These are phyloP conservation scores for Metschnikowia baotianmanensis DNA, from an alignment of 805 yeast species.

Conservation along the genomic window DNA sequence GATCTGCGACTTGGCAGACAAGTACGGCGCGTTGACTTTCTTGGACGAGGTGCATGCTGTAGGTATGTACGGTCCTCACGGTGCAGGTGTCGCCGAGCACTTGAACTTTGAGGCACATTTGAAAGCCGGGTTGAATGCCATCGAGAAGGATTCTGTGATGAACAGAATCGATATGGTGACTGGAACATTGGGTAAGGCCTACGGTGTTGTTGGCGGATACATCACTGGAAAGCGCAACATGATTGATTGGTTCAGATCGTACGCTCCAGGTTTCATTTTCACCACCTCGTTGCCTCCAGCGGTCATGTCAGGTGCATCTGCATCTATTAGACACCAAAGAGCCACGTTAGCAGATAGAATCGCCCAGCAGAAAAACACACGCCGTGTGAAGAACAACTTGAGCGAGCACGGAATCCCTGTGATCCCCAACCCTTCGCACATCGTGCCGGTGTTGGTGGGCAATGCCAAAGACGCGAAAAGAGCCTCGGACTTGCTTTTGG, in stretches of 20 bases:
- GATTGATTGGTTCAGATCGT: slow-evolving; percentile 94
- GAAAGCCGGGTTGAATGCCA: slow-evolving; percentile 52
- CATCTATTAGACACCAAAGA: slow-evolving; percentile 84
- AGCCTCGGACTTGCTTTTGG: slow-evolving; percentile 86
- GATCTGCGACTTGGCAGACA: slow-evolving; percentile 94
- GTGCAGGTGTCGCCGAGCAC: slow-evolving; percentile 99
- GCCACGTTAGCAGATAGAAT: slow-evolving; percentile 73
- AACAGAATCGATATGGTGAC: slow-evolving; percentile 94
- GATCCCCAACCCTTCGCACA: slow-evolving; percentile 95
- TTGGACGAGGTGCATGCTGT: slow-evolving; percentile 99
- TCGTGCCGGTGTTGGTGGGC: slow-evolving; percentile 93
- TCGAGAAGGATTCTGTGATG: slow-evolving; percentile 55
- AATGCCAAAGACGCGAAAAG: slow-evolving; percentile 88
- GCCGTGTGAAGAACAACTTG: slow-evolving; percentile 76
- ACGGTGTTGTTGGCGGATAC: slow-evolving; percentile 97
- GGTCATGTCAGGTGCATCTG: slow-evolving; percentile 90
- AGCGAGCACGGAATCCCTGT: slow-evolving; percentile 82
- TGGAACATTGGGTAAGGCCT: slow-evolving; percentile 96
- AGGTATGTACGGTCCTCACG: slow-evolving; percentile 98
- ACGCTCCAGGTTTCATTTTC: slow-evolving; percentile 96
- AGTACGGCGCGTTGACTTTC: slow-evolving; percentile 95
- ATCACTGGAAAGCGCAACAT: slow-evolving; percentile 82
- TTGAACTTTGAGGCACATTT: slow-evolving; percentile 83
- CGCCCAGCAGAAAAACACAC: slow-evolving; percentile 79
- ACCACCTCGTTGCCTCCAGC: slow-evolving; percentile 98